Percentiles rank a stretch among this genome's conserved stretches.
Evolutionary conservation across 2,329 filamentous ascomycete species (phyloP).

Genomic region (Aspergillus udagawae): DNA sequence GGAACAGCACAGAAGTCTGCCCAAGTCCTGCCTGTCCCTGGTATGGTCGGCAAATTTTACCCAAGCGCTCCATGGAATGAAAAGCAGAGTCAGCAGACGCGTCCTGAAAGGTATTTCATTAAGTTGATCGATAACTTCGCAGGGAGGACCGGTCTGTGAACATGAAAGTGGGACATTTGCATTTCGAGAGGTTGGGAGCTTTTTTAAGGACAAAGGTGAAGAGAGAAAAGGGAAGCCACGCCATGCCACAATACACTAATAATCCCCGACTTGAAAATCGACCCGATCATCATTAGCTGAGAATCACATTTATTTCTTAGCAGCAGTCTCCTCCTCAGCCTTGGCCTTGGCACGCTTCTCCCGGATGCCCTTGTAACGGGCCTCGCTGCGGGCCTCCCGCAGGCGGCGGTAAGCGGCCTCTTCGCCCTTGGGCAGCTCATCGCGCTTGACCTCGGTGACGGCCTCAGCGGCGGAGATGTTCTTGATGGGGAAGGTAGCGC

Average conservation of each 20-base stretch:
- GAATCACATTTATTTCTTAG: conserved; percentile 49
- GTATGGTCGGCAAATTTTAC: neutral
- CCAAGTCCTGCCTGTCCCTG: neutral
- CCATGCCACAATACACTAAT: conserved; percentile 36
- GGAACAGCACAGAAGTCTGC: neutral
- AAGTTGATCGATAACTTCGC: neutral
- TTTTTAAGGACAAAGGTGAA: conserved; percentile 33
- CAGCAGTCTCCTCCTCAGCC: conserved; percentile 60
- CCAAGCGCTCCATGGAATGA: neutral
- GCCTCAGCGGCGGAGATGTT: conserved; percentile 55
- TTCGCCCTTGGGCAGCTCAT: conserved; percentile 72
- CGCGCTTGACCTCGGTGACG: conserved; percentile 74
- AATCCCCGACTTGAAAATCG: conserved; percentile 33
- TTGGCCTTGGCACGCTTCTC: conserved; percentile 92
- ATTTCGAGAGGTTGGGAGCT: conserved; percentile 36
- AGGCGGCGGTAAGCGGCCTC: conserved; percentile 84
- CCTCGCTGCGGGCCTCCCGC: conserved; percentile 77
- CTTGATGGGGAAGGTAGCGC: conserved; percentile 67
- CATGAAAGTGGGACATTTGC: conserved; percentile 31
- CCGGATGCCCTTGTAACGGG: conserved; percentile 74
- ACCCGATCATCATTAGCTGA: conserved; percentile 39
- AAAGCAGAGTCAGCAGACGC: neutral
- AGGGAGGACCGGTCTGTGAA: conserved; percentile 7
- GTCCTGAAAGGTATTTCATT: neutral
- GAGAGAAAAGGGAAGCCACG: conserved; percentile 32